These are phyloP conservation scores for Mortierella antarctica DNA, from an alignment of 192 early-diverging fungal genomes.

Conservation along the genomic window DNA sequence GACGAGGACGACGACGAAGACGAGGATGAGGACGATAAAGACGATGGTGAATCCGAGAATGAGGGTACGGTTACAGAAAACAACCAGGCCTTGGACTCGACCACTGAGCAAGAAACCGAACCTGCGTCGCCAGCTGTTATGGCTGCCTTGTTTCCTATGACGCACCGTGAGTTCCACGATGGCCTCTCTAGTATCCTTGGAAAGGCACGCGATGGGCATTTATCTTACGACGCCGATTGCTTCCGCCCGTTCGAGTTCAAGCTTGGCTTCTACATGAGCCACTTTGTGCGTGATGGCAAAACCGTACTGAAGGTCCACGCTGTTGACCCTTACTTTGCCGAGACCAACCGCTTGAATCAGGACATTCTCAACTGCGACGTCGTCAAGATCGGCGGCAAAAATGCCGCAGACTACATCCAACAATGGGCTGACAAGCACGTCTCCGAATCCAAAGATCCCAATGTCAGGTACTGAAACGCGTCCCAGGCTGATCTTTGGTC, in stretches of 20 bases:
- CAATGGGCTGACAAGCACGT: conserved; percentile 28
- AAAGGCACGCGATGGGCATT: conserved; percentile 35
- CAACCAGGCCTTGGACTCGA: not conserved
- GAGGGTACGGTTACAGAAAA: not conserved
- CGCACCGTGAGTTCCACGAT: conserved; percentile 37
- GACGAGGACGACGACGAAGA: not conserved
- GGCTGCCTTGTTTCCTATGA: not conserved
- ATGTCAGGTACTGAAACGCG: conserved; percentile 18
- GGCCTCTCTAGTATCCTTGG: conserved; percentile 13
- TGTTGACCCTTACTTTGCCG: conserved; percentile 6
- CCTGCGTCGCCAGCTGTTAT: not conserved
- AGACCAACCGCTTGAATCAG: conserved; percentile 2
- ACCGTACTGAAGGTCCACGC: conserved; percentile 29
- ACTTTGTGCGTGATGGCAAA: conserved; percentile 28
- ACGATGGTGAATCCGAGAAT: not conserved
- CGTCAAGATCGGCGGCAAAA: conserved; percentile 10
- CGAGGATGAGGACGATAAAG: not conserved
- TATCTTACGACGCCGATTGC: conserved; percentile 45
- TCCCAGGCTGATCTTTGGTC: not conserved
- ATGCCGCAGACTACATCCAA: conserved; percentile 33
- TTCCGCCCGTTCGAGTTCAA: conserved; percentile 34
- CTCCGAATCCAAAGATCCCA: conserved; percentile 30
- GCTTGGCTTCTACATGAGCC: conserved; percentile 33
- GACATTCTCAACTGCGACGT: conserved; percentile 35
- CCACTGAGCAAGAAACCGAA: not conserved